Conservation (phyloP, 768 basidiomycete species). For the Polyporus arcularius region DNA sequence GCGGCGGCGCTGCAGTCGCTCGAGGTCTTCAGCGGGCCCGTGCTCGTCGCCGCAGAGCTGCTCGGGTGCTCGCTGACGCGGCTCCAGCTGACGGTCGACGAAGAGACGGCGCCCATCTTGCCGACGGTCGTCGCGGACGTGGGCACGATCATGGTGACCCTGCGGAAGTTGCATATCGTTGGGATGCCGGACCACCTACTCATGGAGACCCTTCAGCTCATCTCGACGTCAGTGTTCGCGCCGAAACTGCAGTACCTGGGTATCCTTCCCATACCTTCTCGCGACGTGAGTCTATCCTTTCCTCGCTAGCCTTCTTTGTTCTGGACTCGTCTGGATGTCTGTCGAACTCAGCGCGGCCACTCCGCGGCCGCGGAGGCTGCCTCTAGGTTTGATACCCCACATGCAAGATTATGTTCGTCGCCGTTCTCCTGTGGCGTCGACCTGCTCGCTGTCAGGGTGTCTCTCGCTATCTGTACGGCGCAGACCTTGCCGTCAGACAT, state of each 20-base stretch:
- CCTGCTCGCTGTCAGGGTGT: not conserved
- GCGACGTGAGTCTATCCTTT: constrained; percentile 33
- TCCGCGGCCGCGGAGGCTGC: not conserved
- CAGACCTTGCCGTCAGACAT: too few species aligned
- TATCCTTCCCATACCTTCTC: constrained; percentile 35
- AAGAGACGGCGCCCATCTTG: constrained; percentile 33
- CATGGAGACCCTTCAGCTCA: constrained; percentile 32
- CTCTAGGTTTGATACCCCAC: not conserved
- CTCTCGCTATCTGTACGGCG: too few species aligned
- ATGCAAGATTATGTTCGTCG: not conserved
- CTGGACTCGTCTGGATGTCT: not conserved
- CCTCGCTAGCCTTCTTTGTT: not conserved
- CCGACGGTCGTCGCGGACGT: constrained; percentile 35
- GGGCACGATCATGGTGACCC: constrained; percentile 28
- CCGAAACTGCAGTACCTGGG: constrained; percentile 41
- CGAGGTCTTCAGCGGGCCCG: constrained; percentile 45
- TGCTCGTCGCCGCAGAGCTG: constrained; percentile 44
- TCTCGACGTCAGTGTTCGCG: constrained; percentile 35
- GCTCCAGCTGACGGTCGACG: constrained; percentile 48
- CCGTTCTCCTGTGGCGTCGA: not conserved
- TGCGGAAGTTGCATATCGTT: constrained; percentile 39
- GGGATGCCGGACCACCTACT: constrained; percentile 36
- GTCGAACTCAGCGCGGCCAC: not conserved
- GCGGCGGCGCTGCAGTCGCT: constrained; percentile 39
- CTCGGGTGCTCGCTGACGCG: constrained; percentile 43